phyloP scores from a whole-genome alignment of 1,284 basidiomycete species.

The Hypsizygus ulmarius region DNA sequence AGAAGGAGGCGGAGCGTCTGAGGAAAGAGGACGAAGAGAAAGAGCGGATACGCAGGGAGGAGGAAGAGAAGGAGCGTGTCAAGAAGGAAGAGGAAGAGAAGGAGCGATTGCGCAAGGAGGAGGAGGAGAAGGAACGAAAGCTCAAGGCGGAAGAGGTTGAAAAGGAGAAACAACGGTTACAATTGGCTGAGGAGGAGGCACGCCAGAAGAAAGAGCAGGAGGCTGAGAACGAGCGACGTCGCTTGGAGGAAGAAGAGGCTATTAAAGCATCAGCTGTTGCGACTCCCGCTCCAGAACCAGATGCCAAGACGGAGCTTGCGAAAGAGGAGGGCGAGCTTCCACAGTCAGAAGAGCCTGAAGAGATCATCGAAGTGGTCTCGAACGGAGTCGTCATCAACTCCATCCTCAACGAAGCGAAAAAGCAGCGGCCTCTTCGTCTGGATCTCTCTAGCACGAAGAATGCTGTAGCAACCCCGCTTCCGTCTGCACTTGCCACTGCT shows the following conservation, averaged over 20 bases:
- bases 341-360: conserved; percentile 22
- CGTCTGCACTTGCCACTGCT: conserved; percentile 72
- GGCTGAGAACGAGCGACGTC: conserved; percentile 19
- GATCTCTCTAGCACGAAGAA: conserved; percentile 56
- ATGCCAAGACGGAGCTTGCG: background rate
- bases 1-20: conserved; percentile 33
- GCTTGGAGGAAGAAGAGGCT: conserved; percentile 18
- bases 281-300: conserved; percentile 1
- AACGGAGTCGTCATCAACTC: conserved; percentile 47
- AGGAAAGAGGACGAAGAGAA: conserved; percentile 45
- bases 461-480: conserved; percentile 45
- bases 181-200: conserved; percentile 31
- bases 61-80: conserved; percentile 44
- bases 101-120: conserved; percentile 22
- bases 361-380: conserved; percentile 22
- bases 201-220: conserved; percentile 15
- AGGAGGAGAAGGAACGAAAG: conserved; percentile 29
- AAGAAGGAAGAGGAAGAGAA: conserved; percentile 37
- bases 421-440: conserved; percentile 69
- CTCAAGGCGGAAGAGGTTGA: conserved; percentile 37
- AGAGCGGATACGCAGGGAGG: conserved; percentile 25
- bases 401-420: conserved; percentile 34
- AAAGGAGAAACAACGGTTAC: conserved; percentile 27
- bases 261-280: conserved; percentile 27
- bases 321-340: conserved; percentile 35